These are phyloP conservation scores for Fusarium bactridioides DNA, from an alignment of 2,329 filamentous ascomycete species.

Conservation along the genomic window DNA sequence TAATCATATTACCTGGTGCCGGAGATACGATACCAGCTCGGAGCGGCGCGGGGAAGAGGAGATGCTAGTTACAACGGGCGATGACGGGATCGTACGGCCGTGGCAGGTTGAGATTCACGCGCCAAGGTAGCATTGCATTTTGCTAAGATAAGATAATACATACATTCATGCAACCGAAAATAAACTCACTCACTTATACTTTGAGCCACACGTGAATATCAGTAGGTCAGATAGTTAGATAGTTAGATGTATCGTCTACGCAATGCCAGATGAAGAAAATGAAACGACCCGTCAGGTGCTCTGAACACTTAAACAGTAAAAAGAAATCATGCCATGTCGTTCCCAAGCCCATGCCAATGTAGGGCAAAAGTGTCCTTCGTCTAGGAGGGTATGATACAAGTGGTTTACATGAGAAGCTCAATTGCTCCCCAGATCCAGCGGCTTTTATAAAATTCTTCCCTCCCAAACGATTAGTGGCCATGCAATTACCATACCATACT, in stretches of 20 bases:
- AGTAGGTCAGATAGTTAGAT: not conserved
- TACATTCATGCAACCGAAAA: not conserved
- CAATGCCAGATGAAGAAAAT: not conserved
- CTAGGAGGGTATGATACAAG: constrained; percentile 47
- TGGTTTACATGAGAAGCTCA: constrained; percentile 43
- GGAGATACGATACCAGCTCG: constrained; percentile 71
- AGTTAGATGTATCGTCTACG: not conserved
- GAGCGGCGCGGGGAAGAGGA: constrained; percentile 72
- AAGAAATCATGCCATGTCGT: constrained; percentile 37
- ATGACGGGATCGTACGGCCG: constrained; percentile 86
- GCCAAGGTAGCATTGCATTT: constrained; percentile 15
- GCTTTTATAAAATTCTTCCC: constrained; percentile 32
- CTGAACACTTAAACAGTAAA: constrained; percentile 25
- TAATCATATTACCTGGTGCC: constrained; percentile 91
- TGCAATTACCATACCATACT: constrained; percentile 25
- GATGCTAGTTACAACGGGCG: constrained; percentile 88
- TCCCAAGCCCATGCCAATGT: constrained; percentile 36
- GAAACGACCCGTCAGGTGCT: not conserved
- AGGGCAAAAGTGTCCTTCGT: constrained; percentile 39
- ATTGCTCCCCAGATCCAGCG: constrained; percentile 37
- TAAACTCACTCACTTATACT: not conserved
- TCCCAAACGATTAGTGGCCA: constrained; percentile 35
- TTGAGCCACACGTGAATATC: not conserved
- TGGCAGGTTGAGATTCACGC: constrained; percentile 68
- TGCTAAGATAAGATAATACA: not conserved